Evolutionary conservation across 306 rosid genomes (phyloP).

Genomic region (Quercus aquifolioides): DNA sequence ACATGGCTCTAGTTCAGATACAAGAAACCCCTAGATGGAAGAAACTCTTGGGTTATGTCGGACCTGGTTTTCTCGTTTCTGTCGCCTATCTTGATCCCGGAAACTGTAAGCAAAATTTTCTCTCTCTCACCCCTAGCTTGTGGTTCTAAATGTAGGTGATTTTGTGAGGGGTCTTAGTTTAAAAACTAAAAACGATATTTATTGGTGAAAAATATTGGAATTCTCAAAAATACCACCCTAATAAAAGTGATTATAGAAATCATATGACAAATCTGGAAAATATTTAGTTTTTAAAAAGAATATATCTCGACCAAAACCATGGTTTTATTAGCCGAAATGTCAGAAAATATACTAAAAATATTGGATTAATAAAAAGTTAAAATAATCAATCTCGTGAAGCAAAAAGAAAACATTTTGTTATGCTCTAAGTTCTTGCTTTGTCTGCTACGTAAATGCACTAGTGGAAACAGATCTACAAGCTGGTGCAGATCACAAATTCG

Average conservation of each 20-base stretch:
- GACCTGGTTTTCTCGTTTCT: slow-evolving; percentile 20
- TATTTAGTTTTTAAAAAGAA: too few relatives aligned
- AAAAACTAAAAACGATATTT: too few relatives aligned
- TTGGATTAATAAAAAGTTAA: too few relatives aligned
- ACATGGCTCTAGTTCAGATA: slow-evolving; percentile 15
- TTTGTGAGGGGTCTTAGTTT: not conserved
- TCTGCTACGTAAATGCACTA: not conserved
- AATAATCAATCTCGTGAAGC: not conserved
- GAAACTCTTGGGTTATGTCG: slow-evolving; percentile 6
- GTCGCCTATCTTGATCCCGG: slow-evolving; percentile 22
- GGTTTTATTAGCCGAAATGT: too few relatives aligned
- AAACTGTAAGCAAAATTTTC: slow-evolving; percentile 2
- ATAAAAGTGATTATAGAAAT: too few relatives aligned
- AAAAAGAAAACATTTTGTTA: not conserved
- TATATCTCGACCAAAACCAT: too few relatives aligned
- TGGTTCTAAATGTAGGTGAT: too few relatives aligned
- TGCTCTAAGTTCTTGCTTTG: not conserved
- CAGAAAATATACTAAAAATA: too few relatives aligned
- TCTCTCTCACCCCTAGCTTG: not conserved
- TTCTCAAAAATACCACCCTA: too few relatives aligned
- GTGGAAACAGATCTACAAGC: slow-evolving; percentile 19
- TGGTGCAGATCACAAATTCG: slow-evolving; percentile 19
- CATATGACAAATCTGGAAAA: too few relatives aligned
- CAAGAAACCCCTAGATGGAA: slow-evolving; percentile 13
- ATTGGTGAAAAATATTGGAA: too few relatives aligned